Percentiles rank a stretch among this genome's conserved stretches.
Evolutionary conservation across 495 filamentous ascomycete genomes (phyloP).

Genomic region (Saxophila tyrrhenica): DNA sequence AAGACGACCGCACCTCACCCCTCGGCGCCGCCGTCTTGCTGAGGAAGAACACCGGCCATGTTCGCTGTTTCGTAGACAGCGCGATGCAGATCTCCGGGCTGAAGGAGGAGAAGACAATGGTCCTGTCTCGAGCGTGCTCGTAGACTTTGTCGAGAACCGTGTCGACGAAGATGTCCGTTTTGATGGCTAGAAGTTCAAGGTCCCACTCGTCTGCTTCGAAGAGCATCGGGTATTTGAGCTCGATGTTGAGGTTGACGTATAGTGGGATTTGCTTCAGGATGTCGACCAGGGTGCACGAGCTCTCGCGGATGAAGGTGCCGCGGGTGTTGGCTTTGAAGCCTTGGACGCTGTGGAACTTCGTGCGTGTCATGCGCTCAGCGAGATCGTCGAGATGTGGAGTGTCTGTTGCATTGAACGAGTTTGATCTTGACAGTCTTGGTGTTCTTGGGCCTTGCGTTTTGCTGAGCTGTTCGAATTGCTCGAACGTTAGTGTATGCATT

Average conservation of each 20-base stretch:
- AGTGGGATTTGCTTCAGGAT: background rate
- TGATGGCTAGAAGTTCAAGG: background rate
- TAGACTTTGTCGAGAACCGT: background rate
- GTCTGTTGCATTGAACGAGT: background rate
- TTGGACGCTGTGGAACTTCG: background rate
- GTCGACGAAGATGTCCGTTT: background rate
- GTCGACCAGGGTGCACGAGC: background rate
- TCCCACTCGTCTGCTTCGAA: background rate
- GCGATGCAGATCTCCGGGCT: background rate
- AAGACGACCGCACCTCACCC: background rate
- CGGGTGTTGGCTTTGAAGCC: constrained; percentile 1
- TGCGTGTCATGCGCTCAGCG: background rate
- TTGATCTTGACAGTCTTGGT: background rate
- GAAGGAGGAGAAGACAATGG: background rate
- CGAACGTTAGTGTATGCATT: background rate
- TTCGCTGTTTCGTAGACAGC: background rate
- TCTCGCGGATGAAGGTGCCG: constrained; percentile 1
- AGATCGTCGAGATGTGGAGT: background rate
- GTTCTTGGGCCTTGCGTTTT: background rate
- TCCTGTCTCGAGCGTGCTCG: background rate
- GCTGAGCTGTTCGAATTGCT: background rate
- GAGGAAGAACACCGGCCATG: constrained; percentile 1
- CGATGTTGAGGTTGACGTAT: background rate
- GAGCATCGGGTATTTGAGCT: background rate
- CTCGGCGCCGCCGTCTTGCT: background rate